Evolutionary conservation across 768 basidiomycete species (phyloP), one percentile per base, ranked within the genome.

Genomic region (Rubroboletus pulcherrimus): DNA sequence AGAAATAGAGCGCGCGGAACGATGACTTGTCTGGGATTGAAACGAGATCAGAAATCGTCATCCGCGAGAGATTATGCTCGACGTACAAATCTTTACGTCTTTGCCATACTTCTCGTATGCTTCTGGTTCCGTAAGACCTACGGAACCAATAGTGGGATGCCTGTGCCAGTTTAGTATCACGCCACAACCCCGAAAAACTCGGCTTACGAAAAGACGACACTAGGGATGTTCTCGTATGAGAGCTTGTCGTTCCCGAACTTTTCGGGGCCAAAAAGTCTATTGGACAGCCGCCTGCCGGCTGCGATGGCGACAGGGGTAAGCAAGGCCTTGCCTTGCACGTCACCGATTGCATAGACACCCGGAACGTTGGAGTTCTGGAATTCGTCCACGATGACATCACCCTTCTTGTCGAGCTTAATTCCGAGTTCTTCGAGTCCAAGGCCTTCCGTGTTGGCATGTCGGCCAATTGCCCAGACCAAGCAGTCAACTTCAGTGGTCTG

Each of bases 291-390:
- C 56, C 97, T 78, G 21, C 93, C 97, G 15, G 97, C 97, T 46
- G 96, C 96, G 55, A 99, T 96, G 40, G 97, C 97, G 10, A 99
- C 97, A 15, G 97, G 97, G 5, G 97, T 99, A 56, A 99, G 78
- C 33, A 96, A 77, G 41, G 85, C 91, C 72, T 97, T 95, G 58
- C 97, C 97, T 61, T 84, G 84, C 21, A 94, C 92, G 67, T 99
- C 97, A 2, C 97, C 97, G 54, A 98, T 86, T 2, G 93, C 84
- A 42, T 79, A 86, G 62, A 98, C 78, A 43, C 83, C 80, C 31
- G 81, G 73, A 19, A 93, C 81, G 49, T 69, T 80, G 49, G 91
- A 84, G 67, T 88, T 86, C 78, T 99, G 96, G 71, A 83, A 97
- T 65, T 96, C 90, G 71, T 99, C 92, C 35, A 94, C 93, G 34